Base-by-base conservation (phyloP, 495 filamentous ascomycete species). In the Xylaria telfairii region DNA sequence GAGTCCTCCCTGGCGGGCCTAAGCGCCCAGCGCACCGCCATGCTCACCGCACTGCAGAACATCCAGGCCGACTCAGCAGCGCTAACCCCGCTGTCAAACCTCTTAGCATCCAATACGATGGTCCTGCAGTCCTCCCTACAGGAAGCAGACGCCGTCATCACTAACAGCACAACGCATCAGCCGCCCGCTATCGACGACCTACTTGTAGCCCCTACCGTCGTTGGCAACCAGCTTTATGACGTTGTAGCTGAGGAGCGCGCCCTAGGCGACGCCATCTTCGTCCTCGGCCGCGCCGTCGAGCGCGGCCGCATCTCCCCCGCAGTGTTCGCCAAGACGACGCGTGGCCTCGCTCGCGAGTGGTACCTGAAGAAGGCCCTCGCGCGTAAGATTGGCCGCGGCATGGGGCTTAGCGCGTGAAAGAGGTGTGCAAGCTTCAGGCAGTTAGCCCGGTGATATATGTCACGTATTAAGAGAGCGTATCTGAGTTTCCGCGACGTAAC, bases 181-280 rank as follows among this genome's bases (percentile, higher is more conserved):
- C 73, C 75, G 2, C 85, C 85, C 8, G 82, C 79, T 63, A 90
- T 98, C 57, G 96, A 99, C 81, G 92, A 96, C 37, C 84, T 98
- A 41, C 85, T 99, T 12, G 93, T 98, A n/a, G 94, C 95, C 7
- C 93, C 94, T 1, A 97, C 94, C 0, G 92, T 98, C 4, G 95
- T 97, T 26, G 94, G 91, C 8, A 92, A 92, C 74, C 96, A 99
- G 85, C 82, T 99, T 66, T 99, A 97, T 79, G 90, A 91, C 68
- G 83, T 94, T 3, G 92, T 93, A 28, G 91, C 93, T 1, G 96
- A 98, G 78, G 95, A 97, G 77, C 85, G 90, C 61, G 93, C 90
- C 8, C 86, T 96, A 46, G 91, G 90, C 65, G 95, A 97, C 73
- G 92, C 92, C 30, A 89, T 97, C 71, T 96, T 93, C 74, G 90